Percentiles rank a stretch among this genome's conserved stretches.
Evolutionary conservation across 768 basidiomycete genomes (phyloP).

Genomic region (Russula griseocarnosa): DNA sequence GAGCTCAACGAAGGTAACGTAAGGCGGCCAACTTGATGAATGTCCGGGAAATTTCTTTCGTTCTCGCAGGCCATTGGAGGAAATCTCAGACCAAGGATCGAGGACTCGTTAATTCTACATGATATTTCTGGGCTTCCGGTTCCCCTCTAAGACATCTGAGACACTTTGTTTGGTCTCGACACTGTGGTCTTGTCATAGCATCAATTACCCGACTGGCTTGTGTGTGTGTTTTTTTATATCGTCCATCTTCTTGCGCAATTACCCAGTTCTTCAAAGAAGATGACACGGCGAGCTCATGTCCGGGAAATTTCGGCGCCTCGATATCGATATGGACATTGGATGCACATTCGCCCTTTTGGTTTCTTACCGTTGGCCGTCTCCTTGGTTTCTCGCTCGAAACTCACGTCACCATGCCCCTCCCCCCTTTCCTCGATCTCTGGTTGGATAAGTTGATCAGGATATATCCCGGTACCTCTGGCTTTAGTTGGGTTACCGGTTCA

Average conservation of each 20-base stretch:
- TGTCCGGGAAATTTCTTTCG: not conserved
- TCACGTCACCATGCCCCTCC: not conserved
- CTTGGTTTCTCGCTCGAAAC: not conserved
- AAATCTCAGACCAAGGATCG: not conserved
- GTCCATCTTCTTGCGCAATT: not conserved
- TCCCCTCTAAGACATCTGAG: not conserved
- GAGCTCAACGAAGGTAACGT: not conserved
- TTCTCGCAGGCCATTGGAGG: not conserved
- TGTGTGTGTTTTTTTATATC: too few species aligned
- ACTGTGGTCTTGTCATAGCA: not conserved
- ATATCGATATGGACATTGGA: too few species aligned
- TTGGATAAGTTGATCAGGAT: not conserved
- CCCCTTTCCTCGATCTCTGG: not conserved
- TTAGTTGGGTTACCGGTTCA: conserved; percentile 2
- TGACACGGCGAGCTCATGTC: conserved; percentile 5
- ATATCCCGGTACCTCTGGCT: not conserved
- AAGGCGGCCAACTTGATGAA: not conserved
- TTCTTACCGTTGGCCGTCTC: conserved; percentile 2
- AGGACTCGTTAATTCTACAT: not conserved
- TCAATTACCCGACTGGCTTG: not conserved
- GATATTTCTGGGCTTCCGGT: not conserved
- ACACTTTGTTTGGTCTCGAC: not conserved
- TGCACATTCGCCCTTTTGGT: not conserved
- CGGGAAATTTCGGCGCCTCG: not conserved
- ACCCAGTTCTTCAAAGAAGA: not conserved